These are phyloP conservation scores for Tetracentron sinense DNA, from an alignment of 164 flowering plant species.

Conservation along the genomic window DNA sequence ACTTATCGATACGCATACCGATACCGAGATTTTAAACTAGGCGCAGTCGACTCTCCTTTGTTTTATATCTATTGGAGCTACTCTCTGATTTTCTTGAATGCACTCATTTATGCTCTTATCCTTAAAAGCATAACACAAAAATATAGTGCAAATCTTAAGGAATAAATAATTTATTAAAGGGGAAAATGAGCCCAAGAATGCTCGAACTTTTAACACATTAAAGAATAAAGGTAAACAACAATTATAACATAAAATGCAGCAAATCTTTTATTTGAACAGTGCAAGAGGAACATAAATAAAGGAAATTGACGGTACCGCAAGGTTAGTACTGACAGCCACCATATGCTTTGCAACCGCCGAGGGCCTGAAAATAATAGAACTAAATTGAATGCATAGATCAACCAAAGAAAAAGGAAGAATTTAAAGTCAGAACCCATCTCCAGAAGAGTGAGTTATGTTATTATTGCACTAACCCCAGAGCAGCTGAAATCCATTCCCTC, in stretches of 20 bases:
- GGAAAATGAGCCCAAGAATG: neutral
- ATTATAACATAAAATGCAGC: neutral
- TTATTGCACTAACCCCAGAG: slow-evolving; percentile 69
- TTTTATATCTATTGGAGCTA: no score
- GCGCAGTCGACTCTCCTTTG: no score
- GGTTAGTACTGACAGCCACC: slow-evolving; percentile 98
- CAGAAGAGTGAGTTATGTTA: neutral
- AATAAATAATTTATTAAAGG: no score
- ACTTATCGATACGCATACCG: no score
- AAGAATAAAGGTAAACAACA: neutral
- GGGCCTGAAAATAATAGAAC: slow-evolving; percentile 46
- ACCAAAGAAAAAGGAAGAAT: slow-evolving; percentile 2
- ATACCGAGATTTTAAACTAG: no score
- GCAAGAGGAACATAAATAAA: neutral
- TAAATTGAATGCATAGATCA: neutral
- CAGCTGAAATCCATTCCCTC: slow-evolving; percentile 85
- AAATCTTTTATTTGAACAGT: neutral
- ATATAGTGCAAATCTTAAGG: neutral
- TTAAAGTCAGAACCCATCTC: neutral
- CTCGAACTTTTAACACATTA: neutral
- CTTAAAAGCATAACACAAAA: no score
- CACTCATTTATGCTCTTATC: no score
- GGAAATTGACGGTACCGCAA: slow-evolving; percentile 43
- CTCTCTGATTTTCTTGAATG: no score
- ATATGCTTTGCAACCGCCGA: slow-evolving; percentile 95